A percentile compares a stretch with the other conserved stretches of the same genome.
Conservation (phyloP, 805 yeast genomes). For the Wickerhamiella musiphila region DNA sequence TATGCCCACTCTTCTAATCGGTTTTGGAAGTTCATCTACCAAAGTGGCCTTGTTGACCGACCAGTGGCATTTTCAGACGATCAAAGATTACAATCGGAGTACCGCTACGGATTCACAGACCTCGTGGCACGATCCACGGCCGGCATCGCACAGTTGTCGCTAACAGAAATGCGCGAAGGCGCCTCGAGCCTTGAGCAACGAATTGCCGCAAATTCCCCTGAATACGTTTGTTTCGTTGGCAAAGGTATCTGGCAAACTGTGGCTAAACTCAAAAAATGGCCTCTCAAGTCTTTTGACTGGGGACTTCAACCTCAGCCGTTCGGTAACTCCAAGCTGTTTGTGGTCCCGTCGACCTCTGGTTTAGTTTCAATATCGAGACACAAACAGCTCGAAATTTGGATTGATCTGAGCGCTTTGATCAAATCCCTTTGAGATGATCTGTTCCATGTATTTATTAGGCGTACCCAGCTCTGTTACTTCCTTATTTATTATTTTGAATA, state of each 20-base stretch:
- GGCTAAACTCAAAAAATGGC: constrained; percentile 23
- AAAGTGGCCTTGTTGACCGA: constrained; percentile 28
- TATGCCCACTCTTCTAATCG: constrained; percentile 54
- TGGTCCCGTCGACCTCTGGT: constrained; percentile 61
- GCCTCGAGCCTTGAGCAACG: constrained; percentile 36
- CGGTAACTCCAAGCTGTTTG: constrained; percentile 28
- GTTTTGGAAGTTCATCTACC: constrained; percentile 49
- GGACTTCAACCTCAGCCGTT: constrained; percentile 27
- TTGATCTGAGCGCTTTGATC: constrained; percentile 18
- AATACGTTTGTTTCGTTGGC: constrained; percentile 42
- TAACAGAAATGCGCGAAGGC: constrained; percentile 34
- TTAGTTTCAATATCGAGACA: constrained; percentile 34
- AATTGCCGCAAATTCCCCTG: constrained; percentile 25
- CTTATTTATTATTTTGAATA: background rate
- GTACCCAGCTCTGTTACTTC: background rate
- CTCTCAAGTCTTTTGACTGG: constrained; percentile 30
- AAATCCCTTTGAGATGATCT: background rate
- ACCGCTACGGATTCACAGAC: constrained; percentile 53
- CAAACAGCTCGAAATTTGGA: constrained; percentile 35
- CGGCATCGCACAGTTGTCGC: constrained; percentile 36
- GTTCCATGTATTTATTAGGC: too few relatives aligned
- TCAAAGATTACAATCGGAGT: constrained; percentile 24
- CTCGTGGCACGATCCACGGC: constrained; percentile 47
- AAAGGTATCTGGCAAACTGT: constrained; percentile 60
- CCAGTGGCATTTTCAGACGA: constrained; percentile 27